These are phyloP conservation scores for Cyberlindnera bimundalis DNA, from an alignment of 805 yeast genomes.

Conservation along the genomic window DNA sequence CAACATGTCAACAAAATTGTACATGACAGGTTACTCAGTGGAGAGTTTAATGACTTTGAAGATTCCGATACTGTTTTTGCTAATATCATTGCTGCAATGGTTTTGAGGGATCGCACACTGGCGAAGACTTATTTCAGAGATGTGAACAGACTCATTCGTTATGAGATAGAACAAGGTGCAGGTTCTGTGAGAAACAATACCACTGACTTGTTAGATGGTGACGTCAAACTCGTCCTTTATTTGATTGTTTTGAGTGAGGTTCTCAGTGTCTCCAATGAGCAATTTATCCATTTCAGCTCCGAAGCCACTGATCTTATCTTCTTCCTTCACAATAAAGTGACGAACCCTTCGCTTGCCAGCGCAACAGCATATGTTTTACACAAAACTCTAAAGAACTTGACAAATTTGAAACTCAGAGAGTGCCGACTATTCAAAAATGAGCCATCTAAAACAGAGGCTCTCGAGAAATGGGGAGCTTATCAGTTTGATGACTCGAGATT, in stretches of 20 bases:
- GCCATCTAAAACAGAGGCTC: constrained; percentile 32
- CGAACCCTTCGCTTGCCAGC: constrained; percentile 55
- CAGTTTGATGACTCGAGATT: constrained; percentile 56
- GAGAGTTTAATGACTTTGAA: constrained; percentile 49
- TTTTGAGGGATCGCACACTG: constrained; percentile 47
- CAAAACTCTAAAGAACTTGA: constrained; percentile 59
- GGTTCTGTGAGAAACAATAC: constrained; percentile 66
- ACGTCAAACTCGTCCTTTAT: constrained; percentile 70
- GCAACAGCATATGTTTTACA: constrained; percentile 61
- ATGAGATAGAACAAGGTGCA: constrained; percentile 76
- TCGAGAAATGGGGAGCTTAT: constrained; percentile 71
- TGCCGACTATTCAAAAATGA: constrained; percentile 49
- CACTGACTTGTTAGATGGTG: constrained; percentile 68
- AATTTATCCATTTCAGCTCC: constrained; percentile 40
- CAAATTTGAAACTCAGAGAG: constrained; percentile 58
- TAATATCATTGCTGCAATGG: constrained; percentile 67
- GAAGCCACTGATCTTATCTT: constrained; percentile 41
- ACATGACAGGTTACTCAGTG: constrained; percentile 40
- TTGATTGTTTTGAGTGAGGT: constrained; percentile 66
- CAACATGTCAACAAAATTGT: constrained; percentile 37
- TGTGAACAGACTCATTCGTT: constrained; percentile 44
- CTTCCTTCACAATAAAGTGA: constrained; percentile 28
- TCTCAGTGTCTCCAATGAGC: constrained; percentile 61
- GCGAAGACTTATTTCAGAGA: constrained; percentile 26
- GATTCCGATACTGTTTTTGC: constrained; percentile 66